A percentile compares a stretch with the other conserved stretches of the same genome.
phyloP scores from a whole-genome alignment of 768 basidiomycete species.

The Leucosporidium yakuticum region DNA sequence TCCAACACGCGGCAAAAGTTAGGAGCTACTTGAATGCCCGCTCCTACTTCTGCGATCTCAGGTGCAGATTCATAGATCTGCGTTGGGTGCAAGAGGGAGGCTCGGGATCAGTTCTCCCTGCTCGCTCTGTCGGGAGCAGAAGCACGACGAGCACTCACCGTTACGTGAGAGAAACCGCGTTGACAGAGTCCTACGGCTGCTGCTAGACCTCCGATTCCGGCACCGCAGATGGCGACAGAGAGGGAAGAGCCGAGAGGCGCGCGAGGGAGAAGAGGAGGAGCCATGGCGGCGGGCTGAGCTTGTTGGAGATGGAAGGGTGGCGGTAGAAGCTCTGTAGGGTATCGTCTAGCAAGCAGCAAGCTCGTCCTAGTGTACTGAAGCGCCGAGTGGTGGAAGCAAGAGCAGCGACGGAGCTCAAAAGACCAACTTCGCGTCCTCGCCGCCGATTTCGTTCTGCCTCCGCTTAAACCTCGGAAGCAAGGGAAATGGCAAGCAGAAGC shows the following conservation, averaged over 20 bases:
- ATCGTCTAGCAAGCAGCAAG: too few relatives aligned
- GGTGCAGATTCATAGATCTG: slow-evolving; percentile 3
- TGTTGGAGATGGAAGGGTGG: not conserved
- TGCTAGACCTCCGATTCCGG: slow-evolving; percentile 2
- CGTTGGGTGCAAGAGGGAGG: too few relatives aligned
- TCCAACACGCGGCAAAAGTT: slow-evolving; percentile 5
- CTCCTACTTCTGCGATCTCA: not conserved
- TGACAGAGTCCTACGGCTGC: not conserved
- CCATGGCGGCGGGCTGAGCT: not conserved
- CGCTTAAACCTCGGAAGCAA: not conserved
- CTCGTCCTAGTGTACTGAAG: too few relatives aligned
- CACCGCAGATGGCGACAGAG: slow-evolving; percentile 2
- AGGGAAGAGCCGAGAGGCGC: not conserved
- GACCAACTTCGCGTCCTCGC: not conserved
- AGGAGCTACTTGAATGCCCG: slow-evolving; percentile 2
- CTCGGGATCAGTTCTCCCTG: too few relatives aligned
- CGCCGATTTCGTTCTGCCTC: not conserved
- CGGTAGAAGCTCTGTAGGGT: not conserved
- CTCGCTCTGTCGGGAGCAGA: too few relatives aligned
- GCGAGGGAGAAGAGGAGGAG: slow-evolving; percentile 3
- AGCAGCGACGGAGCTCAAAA: not conserved
- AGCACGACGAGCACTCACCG: not conserved
- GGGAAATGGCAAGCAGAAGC: too few relatives aligned
- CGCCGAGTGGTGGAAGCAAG: not conserved
- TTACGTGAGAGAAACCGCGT: not conserved